Base-by-base conservation (phyloP, 306 rosid genomes). In the Medicago lupulina region DNA sequence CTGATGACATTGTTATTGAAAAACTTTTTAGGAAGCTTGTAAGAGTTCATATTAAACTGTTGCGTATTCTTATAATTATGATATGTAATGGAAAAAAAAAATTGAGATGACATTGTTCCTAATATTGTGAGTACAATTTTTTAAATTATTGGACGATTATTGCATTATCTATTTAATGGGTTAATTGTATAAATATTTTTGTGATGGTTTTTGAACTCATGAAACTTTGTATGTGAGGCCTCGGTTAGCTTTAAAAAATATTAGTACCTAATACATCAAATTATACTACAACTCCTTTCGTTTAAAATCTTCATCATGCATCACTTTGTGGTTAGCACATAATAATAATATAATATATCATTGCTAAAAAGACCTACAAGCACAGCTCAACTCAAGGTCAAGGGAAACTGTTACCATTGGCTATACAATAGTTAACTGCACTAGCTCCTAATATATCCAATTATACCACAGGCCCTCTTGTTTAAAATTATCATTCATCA, bases 391-490 rank as follows among this genome's bases (percentile, higher is more conserved):
- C 54, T 71, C 63, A 62, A 4, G 23, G 44, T 25, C 31, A 25
- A 25, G 2, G 31, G 47, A 80, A 76, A 63, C 79, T 55, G 44
- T 41, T 53, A 43, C 16, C 6, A 19, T 53, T 17, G 44, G 58
- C 43, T 66, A 79, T 43, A 66, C 40, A 62, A 7, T 59, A 25
- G 64, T 54, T 19, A 70, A 68, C 46, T 28, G 74, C 59, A 73
- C 77, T 72, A 23, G 17, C 62, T 53, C 71, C 64, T 23, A 70
- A 77, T 50, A 74, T 21, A 80, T 40, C 49, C 54, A 73, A 18
- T 46, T 67, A 46, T 55, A 47, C 39, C 65, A 75, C n/a, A 67
- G 39, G 43, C 58, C 51, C 0, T 44, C 51, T 15, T 69, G 43
- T 67, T 69, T 67, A 70, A 53, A 34, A 76, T 76, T 59, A 44